These are phyloP conservation scores for Cylindrotheca fusiformis DNA, from an alignment of 108 stramenopile species.

Conservation along the genomic window DNA sequence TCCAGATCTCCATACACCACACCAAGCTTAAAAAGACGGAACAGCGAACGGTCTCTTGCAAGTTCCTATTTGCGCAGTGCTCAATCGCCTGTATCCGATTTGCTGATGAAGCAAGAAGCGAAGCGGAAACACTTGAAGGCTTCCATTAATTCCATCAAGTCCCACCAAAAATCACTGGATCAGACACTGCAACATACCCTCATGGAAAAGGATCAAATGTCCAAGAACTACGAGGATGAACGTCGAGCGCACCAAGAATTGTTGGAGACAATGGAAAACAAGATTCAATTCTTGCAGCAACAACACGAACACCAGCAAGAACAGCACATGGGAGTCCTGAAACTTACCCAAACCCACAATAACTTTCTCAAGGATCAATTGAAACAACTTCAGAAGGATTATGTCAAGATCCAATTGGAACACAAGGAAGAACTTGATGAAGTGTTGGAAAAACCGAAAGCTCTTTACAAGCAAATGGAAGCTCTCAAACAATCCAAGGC, in stretches of 20 bases:
- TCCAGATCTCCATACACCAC: not conserved
- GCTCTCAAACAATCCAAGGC: too few species aligned
- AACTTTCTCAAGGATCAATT: slow-evolving; percentile 1
- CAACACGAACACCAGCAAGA: not conserved
- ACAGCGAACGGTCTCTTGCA: not conserved
- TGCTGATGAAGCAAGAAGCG: not conserved
- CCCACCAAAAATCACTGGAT: not conserved
- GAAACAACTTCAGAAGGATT: not conserved
- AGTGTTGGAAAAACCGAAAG: too few species aligned
- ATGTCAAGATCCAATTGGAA: not conserved
- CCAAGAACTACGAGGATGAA: not conserved
- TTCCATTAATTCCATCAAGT: not conserved
- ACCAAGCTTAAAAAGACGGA: not conserved
- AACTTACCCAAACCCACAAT: not conserved
- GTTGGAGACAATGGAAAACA: not conserved
- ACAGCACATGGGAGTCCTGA: not conserved
- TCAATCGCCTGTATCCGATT: not conserved
- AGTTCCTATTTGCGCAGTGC: not conserved
- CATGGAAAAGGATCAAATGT: not conserved
- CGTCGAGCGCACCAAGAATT: not conserved
- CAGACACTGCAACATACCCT: not conserved
- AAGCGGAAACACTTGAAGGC: not conserved
- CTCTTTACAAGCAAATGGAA: too few species aligned
- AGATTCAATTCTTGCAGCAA: not conserved
- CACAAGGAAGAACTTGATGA: not conserved